Conservation (phyloP, 75 land plant species). For the Ceratopteris richardii region DNA sequence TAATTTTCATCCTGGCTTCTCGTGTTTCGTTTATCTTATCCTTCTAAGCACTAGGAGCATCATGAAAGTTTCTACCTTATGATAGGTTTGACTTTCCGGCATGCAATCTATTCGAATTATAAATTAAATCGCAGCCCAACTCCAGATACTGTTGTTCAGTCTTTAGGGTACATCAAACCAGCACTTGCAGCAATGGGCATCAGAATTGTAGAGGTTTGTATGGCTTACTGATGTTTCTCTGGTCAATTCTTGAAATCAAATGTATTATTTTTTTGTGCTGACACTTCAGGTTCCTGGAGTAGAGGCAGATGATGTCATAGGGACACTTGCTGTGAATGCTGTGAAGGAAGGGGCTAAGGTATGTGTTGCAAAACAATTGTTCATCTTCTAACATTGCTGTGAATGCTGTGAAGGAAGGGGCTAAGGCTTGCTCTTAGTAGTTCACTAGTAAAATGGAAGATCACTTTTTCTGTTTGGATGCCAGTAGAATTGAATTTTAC, state of each 20-base stretch:
- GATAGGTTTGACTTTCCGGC: constrained; percentile 71
- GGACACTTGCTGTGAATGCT: constrained; percentile 75
- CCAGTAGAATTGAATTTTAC: too few relatives aligned
- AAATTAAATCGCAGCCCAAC: constrained; percentile 83
- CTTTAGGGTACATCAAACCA: constrained; percentile 68
- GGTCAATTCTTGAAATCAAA: neutral
- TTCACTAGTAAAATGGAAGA: too few relatives aligned
- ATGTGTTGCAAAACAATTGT: too few relatives aligned
- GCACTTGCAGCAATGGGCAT: constrained; percentile 78
- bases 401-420: constrained; percentile 59
- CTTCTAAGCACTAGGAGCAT: neutral
- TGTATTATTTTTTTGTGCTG: constrained; percentile 61
- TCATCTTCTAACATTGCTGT: constrained; percentile 37
- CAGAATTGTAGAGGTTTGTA: constrained; percentile 63
- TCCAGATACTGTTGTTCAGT: constrained; percentile 85
- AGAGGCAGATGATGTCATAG: constrained; percentile 97
- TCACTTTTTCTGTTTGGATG: too few relatives aligned
- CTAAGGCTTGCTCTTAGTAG: constrained; percentile 37
- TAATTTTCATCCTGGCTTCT: too few relatives aligned
- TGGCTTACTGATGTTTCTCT: neutral
- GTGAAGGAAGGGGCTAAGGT: constrained; percentile 69
- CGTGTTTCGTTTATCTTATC: too few relatives aligned
- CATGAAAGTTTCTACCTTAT: neutral
- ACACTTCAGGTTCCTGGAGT: constrained; percentile 72
- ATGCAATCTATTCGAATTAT: constrained; percentile 56